Percentiles rank a stretch among this genome's conserved stretches.
These are phyloP conservation scores for Bassia scoparia DNA, from an alignment of 148 eudicot genomes.

Conservation along the genomic window DNA sequence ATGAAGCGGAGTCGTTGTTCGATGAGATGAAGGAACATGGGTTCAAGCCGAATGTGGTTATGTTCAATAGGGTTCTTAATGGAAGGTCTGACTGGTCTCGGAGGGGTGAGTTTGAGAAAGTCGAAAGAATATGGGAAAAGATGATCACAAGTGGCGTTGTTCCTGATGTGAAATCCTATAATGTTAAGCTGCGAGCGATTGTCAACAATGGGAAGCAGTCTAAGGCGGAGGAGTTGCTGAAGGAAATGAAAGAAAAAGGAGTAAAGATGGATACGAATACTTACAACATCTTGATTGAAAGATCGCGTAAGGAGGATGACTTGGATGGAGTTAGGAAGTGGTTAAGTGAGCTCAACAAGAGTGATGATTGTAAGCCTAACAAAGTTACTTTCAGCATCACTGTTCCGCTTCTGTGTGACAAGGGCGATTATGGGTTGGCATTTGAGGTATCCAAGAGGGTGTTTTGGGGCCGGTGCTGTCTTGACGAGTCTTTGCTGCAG, in stretches of 20 bases:
- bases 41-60: constrained; percentile 31
- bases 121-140: constrained; percentile 43
- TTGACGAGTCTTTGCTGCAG: constrained; percentile 37
- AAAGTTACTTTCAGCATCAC: constrained; percentile 26
- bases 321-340: constrained; percentile 47
- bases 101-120: constrained; percentile 31
- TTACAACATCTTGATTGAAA: constrained; percentile 43
- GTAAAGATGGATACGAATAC: constrained; percentile 29
- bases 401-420: constrained; percentile 41
- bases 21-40: constrained; percentile 49
- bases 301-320: constrained; percentile 33
- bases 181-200: constrained; percentile 40
- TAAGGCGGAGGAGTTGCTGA: constrained; percentile 38
- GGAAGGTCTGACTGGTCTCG: constrained; percentile 33
- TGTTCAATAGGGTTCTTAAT: constrained; percentile 42
- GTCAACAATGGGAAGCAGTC: constrained; percentile 32
- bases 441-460: constrained; percentile 39
- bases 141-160: constrained; percentile 33
- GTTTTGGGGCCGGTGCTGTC: constrained; percentile 22
- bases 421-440: constrained; percentile 40
- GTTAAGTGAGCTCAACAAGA: constrained; percentile 33
- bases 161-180: constrained; percentile 42
- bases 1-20: constrained; percentile 32
- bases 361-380: constrained; percentile 32
- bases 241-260: constrained; percentile 29